phyloP scores from a whole-genome alignment of 73 alveolate species.

The Paramecium pentaurelia region DNA sequence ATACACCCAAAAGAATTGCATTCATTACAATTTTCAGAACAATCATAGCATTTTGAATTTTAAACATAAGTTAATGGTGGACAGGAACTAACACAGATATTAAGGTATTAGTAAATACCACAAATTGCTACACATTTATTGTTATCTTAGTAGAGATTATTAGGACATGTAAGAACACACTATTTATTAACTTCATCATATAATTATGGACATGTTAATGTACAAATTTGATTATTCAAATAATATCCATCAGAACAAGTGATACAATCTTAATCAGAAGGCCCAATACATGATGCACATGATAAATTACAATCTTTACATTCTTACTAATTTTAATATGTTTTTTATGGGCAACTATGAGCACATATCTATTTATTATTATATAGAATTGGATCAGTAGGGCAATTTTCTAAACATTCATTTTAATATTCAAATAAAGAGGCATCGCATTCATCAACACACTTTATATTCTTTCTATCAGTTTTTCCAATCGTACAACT shows the following conservation, averaged over 20 bases:
- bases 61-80: background rate
- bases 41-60: background rate
- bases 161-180: background rate
- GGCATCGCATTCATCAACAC: background rate
- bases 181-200: background rate
- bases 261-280: background rate
- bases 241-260: background rate
- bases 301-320: background rate
- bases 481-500: background rate
- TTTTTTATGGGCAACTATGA: background rate
- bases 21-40: background rate
- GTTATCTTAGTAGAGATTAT: background rate
- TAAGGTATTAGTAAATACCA: background rate
- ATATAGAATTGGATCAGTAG: background rate
- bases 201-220: background rate
- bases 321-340: background rate
- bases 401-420: background rate
- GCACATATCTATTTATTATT: background rate
- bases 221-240: background rate
- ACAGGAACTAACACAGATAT: background rate
- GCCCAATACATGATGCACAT: background rate
- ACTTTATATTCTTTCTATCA: background rate
- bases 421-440: background rate
- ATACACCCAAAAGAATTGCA: background rate
- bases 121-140: background rate